Evolutionary conservation across 2,329 filamentous ascomycete species (phyloP).

Genomic region (Pezicula radicicola): DNA sequence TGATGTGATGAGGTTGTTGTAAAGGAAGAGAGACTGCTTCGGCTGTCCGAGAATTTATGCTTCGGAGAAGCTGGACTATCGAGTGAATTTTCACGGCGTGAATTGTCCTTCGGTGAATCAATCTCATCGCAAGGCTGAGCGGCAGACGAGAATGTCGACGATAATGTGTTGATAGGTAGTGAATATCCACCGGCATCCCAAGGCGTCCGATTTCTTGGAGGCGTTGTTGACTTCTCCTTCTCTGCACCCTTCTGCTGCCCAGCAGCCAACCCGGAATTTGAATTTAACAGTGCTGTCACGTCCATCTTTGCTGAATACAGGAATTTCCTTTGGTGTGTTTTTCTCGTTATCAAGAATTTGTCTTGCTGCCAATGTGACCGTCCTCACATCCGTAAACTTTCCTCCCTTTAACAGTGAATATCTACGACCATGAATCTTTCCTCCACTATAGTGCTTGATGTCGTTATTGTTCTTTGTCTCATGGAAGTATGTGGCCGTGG

Average conservation of each 20-base stretch:
- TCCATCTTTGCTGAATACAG: conserved; percentile 23
- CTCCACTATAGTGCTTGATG: not conserved
- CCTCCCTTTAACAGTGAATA: no score
- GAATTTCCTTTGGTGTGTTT: no score
- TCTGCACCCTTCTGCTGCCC: conserved; percentile 19
- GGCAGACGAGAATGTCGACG: conserved; percentile 10
- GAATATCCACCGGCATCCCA: conserved; percentile 34
- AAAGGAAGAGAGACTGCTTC: conserved; percentile 29
- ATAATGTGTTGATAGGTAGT: conserved; percentile 25
- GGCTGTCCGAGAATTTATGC: conserved; percentile 30
- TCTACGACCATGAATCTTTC: no score
- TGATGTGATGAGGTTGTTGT: conserved; percentile 22
- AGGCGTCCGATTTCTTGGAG: conserved; percentile 27
- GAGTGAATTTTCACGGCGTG: no score
- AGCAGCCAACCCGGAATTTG: conserved; percentile 18
- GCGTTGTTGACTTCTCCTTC: conserved; percentile 12
- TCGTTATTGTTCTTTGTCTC: not conserved
- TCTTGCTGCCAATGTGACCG: no score
- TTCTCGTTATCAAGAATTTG: no score
- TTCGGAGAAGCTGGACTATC: conserved; percentile 18
- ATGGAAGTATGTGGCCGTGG: not conserved
- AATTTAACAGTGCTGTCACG: conserved; percentile 29
- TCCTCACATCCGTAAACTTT: no score
- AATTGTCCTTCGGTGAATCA: conserved; percentile 12
- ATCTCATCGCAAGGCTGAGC: conserved; percentile 11